A percentile compares a stretch with the other conserved stretches of the same genome.
Evolutionary conservation across 2,329 filamentous ascomycete genomes (phyloP).

Genomic region (Pseudogymnoascus pannorum): DNA sequence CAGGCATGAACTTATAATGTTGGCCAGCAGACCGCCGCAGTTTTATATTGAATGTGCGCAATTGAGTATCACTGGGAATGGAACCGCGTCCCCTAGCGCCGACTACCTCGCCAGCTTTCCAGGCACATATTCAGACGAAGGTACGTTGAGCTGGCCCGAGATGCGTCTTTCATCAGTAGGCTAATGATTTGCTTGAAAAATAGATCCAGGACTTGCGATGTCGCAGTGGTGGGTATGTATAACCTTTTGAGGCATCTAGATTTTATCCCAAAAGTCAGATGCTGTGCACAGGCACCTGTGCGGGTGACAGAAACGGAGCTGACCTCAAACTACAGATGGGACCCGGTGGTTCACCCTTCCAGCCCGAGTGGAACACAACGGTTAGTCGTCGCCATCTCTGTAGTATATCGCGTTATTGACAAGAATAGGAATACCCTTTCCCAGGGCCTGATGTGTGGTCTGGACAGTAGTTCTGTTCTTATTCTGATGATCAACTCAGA

Average conservation of each 20-base stretch:
- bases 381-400: background rate
- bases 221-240: slow-evolving; percentile 9
- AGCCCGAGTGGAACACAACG: slow-evolving; percentile 1
- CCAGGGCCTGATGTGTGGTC: slow-evolving; percentile 12
- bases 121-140: slow-evolving; percentile 5
- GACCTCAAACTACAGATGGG: background rate
- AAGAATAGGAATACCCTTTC: slow-evolving; percentile 11
- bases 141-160: background rate
- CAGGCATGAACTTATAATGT: slow-evolving; percentile 13
- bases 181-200: background rate
- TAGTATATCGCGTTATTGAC: background rate
- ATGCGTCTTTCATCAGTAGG: background rate
- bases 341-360: background rate
- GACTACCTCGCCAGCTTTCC: slow-evolving; percentile 11
- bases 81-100: background rate
- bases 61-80: slow-evolving; percentile 8
- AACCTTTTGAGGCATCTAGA: background rate
- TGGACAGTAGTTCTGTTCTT: background rate
- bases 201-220: slow-evolving; percentile 12
- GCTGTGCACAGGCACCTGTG: background rate
- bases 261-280: slow-evolving; percentile 7
- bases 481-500: background rate
- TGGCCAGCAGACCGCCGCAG: slow-evolving; percentile 11
- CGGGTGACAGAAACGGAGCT: background rate
- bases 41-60: slow-evolving; percentile 13